Evolutionary conservation across 306 rosid genomes (phyloP), one percentile per base, ranked within the genome.

Genomic region (Purshia tridentata): DNA sequence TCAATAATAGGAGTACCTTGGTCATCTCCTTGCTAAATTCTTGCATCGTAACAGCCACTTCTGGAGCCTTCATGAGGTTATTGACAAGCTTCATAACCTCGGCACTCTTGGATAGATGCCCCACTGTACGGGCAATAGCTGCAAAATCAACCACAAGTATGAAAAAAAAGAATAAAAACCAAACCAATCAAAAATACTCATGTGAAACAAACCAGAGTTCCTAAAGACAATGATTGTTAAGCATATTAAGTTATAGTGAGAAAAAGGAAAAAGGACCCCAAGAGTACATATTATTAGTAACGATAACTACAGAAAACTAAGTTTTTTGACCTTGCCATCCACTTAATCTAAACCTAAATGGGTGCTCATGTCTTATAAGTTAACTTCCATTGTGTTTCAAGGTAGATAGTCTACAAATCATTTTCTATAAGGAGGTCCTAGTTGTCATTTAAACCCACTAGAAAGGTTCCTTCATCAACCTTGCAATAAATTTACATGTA

Each of bases 11-110:
- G 50, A 56, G 19, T 80, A 95, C 99, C 98, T 95, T 95, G 4
- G 99, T 91, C 98, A 91, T 95, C 84, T 95, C 99, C 79, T 91
- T 95, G 93, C 93, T 90, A 69, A 95, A 95, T 73, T 91, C 99
- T 82, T 88, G 97, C 99, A 95, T 95, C 46, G 99, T 90, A 65
- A 82, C 84, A 47, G 98, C 99, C 92, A 91, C 86, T 79, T 88
- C 93, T 20, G 99, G 98, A 69, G 99, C 99, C 82, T 88, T 95
- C 93, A 95, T 91, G 81, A 95, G 97, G 75, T 95, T 88, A 78
- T 95, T 95, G 67, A 91, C 99, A 67, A 91, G 82, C 81, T 95
- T 95, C 99, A 95, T 95, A 60, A 95, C 98, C 74, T 95, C 99
- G 4, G 98, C 88, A 82, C 99, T 95, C 87, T 95, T 95, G 73